Conservation (phyloP, 2,329 filamentous ascomycete genomes). For the Mycogone perniciosa region DNA sequence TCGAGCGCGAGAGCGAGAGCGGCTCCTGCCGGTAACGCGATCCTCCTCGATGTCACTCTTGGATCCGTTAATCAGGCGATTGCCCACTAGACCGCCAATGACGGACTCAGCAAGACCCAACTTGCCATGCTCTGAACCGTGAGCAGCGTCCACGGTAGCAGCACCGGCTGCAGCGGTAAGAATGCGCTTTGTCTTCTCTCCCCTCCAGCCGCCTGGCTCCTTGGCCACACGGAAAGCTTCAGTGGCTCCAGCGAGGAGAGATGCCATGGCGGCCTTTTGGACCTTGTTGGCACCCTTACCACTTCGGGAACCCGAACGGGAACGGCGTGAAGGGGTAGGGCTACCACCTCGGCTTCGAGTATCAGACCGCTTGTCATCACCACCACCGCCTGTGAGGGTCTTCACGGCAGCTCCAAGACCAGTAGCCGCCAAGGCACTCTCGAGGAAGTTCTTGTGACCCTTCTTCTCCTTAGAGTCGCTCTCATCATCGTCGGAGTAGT, state of each 20-base stretch:
- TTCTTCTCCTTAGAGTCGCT: constrained; percentile 44
- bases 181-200: constrained; percentile 85
- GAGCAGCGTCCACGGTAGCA: constrained; percentile 74
- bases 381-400: constrained; percentile 46
- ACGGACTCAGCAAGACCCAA: constrained; percentile 81
- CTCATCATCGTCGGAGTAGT: constrained; percentile 53
- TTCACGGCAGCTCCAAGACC: constrained; percentile 57
- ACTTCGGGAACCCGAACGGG: constrained; percentile 36
- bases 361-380: constrained; percentile 33
- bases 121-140: constrained; percentile 70
- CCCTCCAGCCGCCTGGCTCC: constrained; percentile 82
- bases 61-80: constrained; percentile 77
- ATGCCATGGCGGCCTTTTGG: constrained; percentile 85
- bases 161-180: constrained; percentile 82
- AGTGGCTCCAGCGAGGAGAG: constrained; percentile 80
- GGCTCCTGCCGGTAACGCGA: constrained; percentile 54
- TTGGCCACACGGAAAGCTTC: constrained; percentile 90
- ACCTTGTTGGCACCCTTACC: constrained; percentile 52
- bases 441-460: constrained; percentile 58
- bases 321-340: constrained; percentile 43
- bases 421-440: constrained; percentile 55
- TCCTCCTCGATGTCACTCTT: constrained; percentile 60
- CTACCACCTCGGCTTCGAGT: constrained; percentile 45
- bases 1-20: constrained; percentile 60
- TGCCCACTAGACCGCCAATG: constrained; percentile 80